Percentiles rank a stretch among this genome's conserved stretches.
Evolutionary conservation across 495 filamentous ascomycete species (phyloP).

Genomic region (Penicilliopsis zonata): DNA sequence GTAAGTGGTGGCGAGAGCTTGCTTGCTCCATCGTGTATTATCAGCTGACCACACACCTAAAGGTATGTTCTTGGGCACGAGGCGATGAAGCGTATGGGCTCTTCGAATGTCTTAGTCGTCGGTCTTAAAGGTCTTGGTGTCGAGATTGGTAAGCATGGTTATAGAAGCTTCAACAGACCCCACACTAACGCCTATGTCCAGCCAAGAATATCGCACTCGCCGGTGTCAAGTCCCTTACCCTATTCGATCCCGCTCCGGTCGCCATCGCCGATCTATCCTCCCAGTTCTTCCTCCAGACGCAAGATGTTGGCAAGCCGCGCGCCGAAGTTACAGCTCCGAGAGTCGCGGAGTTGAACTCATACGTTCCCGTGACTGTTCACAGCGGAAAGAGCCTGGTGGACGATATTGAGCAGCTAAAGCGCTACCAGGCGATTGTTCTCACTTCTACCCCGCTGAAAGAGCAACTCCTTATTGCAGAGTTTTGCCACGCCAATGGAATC

Average conservation of each 20-base stretch:
- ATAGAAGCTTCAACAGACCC: conserved; percentile 3
- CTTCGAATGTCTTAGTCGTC: conserved; percentile 86
- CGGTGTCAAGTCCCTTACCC: conserved; percentile 79
- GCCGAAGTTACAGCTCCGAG: conserved; percentile 77
- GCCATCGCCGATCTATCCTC: conserved; percentile 80
- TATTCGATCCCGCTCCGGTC: conserved; percentile 74
- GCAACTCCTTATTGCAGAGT: conserved; percentile 75
- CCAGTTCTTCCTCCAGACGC: conserved; percentile 85
- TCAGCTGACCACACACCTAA: conserved; percentile 3
- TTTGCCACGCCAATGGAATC: conserved; percentile 85
- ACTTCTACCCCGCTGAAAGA: conserved; percentile 70
- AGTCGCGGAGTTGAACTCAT: conserved; percentile 91
- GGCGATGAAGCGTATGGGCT: conserved; percentile 98
- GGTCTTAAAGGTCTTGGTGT: conserved; percentile 91
- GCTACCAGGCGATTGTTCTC: conserved; percentile 85
- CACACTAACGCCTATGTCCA: conserved; percentile 11
- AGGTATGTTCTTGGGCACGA: conserved; percentile 94
- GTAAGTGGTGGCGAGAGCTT: conserved; percentile 23
- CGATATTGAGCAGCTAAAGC: conserved; percentile 65
- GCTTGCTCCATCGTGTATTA: conserved; percentile 1
- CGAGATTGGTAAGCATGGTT: conserved; percentile 57
- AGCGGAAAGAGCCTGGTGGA: conserved; percentile 48
- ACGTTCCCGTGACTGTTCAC: conserved; percentile 77
- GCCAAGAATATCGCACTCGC: conserved; percentile 98
- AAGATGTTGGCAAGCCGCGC: conserved; percentile 87